phyloP scores from a whole-genome alignment of 192 early-diverging fungal species.

The Coemansia sp. region DNA sequence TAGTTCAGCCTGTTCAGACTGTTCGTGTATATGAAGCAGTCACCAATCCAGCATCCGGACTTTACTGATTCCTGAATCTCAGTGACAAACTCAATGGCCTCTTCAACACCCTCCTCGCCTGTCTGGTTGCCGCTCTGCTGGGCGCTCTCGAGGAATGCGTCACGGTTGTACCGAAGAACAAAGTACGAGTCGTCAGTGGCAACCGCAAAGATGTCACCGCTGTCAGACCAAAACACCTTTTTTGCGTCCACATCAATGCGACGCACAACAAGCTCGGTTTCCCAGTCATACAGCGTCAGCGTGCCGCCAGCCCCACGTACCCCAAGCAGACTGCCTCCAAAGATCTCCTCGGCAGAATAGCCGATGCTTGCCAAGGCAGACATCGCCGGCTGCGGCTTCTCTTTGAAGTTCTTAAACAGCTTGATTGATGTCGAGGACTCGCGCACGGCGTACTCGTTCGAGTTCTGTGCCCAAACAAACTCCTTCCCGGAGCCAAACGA shows the following conservation, averaged over 20 bases:
- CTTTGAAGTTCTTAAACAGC: slow-evolving; percentile 96
- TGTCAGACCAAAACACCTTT: slow-evolving; percentile 94
- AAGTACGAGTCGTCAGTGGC: slow-evolving; percentile 93
- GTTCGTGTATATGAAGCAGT: slow-evolving; percentile 99
- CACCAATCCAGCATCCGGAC: slow-evolving; percentile 96
- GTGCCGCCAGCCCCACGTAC: slow-evolving; percentile 70
- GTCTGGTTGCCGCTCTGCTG: slow-evolving; percentile 67
- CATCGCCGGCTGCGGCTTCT: slow-evolving; percentile 60
- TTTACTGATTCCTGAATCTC: slow-evolving; percentile 90
- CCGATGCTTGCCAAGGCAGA: slow-evolving; percentile 66
- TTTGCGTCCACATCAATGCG: slow-evolving; percentile 91
- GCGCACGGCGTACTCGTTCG: slow-evolving; percentile 95
- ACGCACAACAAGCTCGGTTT: slow-evolving; percentile 84
- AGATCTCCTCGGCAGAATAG: slow-evolving; percentile 92
- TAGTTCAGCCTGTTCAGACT: slow-evolving; percentile 90
- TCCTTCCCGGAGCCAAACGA: slow-evolving; percentile 92
- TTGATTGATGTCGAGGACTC: slow-evolving; percentile 89
- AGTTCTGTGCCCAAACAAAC: slow-evolving; percentile 97
- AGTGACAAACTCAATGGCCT: slow-evolving; percentile 91
- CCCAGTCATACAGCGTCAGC: slow-evolving; percentile 98
- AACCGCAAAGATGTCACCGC: slow-evolving; percentile 88
- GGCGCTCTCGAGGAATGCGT: slow-evolving; percentile 74
- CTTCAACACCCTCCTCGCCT: slow-evolving; percentile 94
- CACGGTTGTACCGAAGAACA: slow-evolving; percentile 91
- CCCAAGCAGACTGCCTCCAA: slow-evolving; percentile 89